These are phyloP conservation scores for Phyllosticta citriasiana DNA, from an alignment of 2,329 filamentous ascomycete genomes.

Conservation along the genomic window DNA sequence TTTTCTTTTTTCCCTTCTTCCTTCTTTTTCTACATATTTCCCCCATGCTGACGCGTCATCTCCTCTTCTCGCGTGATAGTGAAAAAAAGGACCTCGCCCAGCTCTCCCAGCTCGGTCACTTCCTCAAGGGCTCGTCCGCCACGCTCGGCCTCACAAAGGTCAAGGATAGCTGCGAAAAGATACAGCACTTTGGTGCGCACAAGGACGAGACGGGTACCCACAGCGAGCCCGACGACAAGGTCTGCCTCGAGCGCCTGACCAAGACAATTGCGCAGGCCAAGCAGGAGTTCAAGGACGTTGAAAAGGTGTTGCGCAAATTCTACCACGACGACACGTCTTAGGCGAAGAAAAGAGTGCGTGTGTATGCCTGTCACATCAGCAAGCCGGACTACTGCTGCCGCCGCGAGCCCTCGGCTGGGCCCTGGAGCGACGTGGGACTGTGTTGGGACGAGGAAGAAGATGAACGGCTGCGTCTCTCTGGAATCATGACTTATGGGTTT, in stretches of 20 bases:
- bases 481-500: conserved; percentile 9
- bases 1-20: not conserved
- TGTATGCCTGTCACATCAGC: not conserved
- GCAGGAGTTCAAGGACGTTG: conserved; percentile 64
- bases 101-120: conserved; percentile 81
- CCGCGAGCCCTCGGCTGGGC: conserved; percentile 2
- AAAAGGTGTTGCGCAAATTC: conserved; percentile 60
- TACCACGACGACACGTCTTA: conserved; percentile 38
- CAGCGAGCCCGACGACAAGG: conserved; percentile 54
- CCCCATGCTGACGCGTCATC: conserved; percentile 10
- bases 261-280: conserved; percentile 63
- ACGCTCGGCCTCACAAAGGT: conserved; percentile 86
- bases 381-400: not conserved
- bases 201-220: conserved; percentile 67
- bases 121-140: conserved; percentile 93
- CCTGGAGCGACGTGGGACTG: not conserved
- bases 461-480: conserved; percentile 3
- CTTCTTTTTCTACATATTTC: not conserved
- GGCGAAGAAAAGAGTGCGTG: not conserved
- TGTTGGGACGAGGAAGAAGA: not conserved
- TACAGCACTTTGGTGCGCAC: conserved; percentile 80
- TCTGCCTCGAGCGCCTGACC: conserved; percentile 60
- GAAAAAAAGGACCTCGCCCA: conserved; percentile 56
- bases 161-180: conserved; percentile 89
- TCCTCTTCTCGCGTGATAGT: conserved; percentile 36